Base-by-base conservation (phyloP, 192 early-diverging fungal genomes). In the Jimgerdemannia flammicorona region DNA sequence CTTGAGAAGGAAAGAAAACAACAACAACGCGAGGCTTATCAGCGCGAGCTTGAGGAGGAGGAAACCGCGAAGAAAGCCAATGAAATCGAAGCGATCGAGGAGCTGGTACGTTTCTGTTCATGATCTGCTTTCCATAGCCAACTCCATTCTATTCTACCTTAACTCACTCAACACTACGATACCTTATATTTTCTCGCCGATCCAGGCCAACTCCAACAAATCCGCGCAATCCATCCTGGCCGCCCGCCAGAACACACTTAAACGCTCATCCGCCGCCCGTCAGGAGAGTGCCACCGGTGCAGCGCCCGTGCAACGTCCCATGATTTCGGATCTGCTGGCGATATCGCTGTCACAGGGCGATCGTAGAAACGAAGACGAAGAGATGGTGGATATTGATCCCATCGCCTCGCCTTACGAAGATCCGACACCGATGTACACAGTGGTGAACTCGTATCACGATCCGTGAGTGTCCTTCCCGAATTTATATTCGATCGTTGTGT, bases 21-120 rank as follows among this genome's bases (percentile, higher is more conserved):
- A 72, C 79, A 86, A 63, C 81, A 85, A 29, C 83, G 87, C 70
- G 94, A 95, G 69, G 90, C 87, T n/a, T 92, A 95, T 76, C 66
- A 86, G 44, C 79, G 85, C 70, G 85, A 93, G 74, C 81, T 91
- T n/a, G 85, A 91, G 64, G 92, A 94, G 18, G 93, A 96, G 71
- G 78, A 86, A 72, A 85, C 83, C 42, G 81, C 84, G 41, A 94
- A 92, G 71, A 83, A 85, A 64, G 76, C 88, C 69, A 91, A 92
- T 43, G 88, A 92, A 69, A 83, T 86, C 42, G 89, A 84, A 40
- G 70, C 96, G 43, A 93, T 97, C 43, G 78, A 90, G n/a, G 90
- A 94, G 78, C 79, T 97, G 80, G 91, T 86, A 80, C 78, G 74
- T 59, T 59, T 29, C 29, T 29, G 29, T 29, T 29, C 29, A 29